Evolutionary conservation across 768 basidiomycete species (phyloP).

Genomic region (Russula abietina): DNA sequence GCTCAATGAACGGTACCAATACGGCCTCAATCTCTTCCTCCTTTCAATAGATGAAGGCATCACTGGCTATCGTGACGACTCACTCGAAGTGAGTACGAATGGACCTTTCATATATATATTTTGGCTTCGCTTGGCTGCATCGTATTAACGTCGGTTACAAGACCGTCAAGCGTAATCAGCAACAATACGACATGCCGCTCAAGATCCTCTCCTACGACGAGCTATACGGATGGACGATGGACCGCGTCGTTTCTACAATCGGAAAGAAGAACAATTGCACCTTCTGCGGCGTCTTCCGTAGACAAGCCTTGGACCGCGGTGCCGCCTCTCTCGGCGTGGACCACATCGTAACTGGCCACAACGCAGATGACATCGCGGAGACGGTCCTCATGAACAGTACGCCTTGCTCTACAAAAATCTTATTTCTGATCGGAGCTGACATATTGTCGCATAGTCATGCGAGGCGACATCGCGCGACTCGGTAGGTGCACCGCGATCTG

Average conservation of each 20-base stretch:
- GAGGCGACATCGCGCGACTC: conserved; percentile 92
- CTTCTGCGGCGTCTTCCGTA: conserved; percentile 95
- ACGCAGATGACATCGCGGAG: conserved; percentile 98
- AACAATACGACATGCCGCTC: conserved; percentile 90
- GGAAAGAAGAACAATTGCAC: conserved; percentile 99
- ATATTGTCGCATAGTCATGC: conserved; percentile 65
- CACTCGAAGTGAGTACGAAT: conserved; percentile 62
- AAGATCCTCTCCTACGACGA: conserved; percentile 96
- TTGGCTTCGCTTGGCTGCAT: neutral
- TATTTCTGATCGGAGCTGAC: neutral
- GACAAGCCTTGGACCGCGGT: conserved; percentile 94
- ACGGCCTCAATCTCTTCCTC: conserved; percentile 84
- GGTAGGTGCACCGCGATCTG: conserved; percentile 92
- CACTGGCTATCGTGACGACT: conserved; percentile 96
- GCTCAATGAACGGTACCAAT: conserved; percentile 88
- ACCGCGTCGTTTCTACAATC: conserved; percentile 87
- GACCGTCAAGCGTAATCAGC: conserved; percentile 97
- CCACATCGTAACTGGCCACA: conserved; percentile 98
- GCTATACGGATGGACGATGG: conserved; percentile 99
- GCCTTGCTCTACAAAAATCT: conserved; percentile 32
- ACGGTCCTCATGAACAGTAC: conserved; percentile 98
- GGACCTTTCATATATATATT: no score
- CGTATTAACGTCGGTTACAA: conserved; percentile 31
- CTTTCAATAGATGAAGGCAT: conserved; percentile 99
- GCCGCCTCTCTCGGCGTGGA: conserved; percentile 85